Base-by-base conservation (phyloP, 768 basidiomycete species). In the Tricholoma hemisulphureum region DNA sequence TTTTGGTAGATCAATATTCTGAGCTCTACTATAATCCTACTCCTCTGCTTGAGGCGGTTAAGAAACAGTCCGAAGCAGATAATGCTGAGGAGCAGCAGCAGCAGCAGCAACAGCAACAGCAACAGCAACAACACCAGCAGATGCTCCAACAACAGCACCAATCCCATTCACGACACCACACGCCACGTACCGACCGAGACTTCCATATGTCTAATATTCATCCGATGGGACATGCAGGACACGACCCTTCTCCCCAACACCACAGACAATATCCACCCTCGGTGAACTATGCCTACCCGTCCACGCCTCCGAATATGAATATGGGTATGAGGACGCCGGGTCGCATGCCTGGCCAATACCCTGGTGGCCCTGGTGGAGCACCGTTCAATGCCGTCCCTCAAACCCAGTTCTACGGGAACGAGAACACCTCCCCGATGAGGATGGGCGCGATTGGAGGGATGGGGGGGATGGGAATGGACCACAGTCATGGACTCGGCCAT, bases 21-120 rank as follows among this genome's bases (percentile, higher is more conserved):
- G 80, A 85, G 18, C 73, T 93, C 16, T 91, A 89, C 68, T 93
- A 88, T 53, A 82, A 93, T 68, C 80, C 90, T 11, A 81, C 84
- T 10, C 77, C 76, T 4, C 80, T 91, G 6, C 72, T 79, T 13
- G 79, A 86, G 59, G 75, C 80, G 24, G 69, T 83, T 39, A 82
- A 80, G 61, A 79, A 77, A 57, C 73, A 77, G 54, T 70, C 69
- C 46, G 80, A 81, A 41, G 75, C 76, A 49, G 80, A 82, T 60
- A 72, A 71, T 23, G 70, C 68, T 16, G 69, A 73, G 46, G 75
- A 75, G 53, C 67, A 66, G 13, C 52, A 53, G 35, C 52, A 53
- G 34, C 52, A 53, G 35, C 52, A 52, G n/a, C 51, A 52, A 8
- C 51, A 35, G 4, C 46, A 48, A 46, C 65, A 65, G 28, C 74